Conservation (phyloP, 75 land plant genomes). For the Pinus tabuliformis region DNA sequence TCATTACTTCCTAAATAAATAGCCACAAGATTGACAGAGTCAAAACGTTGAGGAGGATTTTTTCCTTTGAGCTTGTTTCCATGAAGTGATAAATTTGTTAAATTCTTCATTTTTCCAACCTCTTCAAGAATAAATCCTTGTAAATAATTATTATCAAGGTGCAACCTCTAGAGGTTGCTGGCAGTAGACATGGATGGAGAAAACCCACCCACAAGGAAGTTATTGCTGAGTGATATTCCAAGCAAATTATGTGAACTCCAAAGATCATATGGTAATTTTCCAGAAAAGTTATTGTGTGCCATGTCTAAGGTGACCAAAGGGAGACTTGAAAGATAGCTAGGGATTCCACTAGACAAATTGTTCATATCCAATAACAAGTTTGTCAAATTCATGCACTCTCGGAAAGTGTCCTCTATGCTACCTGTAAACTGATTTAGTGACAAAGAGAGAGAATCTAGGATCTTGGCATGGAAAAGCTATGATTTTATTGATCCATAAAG, state of each 20-base stretch:
- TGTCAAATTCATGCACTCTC: slow-evolving; percentile 36
- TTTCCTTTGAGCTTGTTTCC: slow-evolving; percentile 50
- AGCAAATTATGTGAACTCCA: slow-evolving; percentile 52
- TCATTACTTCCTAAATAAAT: slow-evolving; percentile 64
- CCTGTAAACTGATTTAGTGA: slow-evolving; percentile 46
- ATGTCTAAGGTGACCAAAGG: slow-evolving; percentile 61
- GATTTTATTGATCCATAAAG: slow-evolving; percentile 47
- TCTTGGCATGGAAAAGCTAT: slow-evolving; percentile 38
- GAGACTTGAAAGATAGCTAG: slow-evolving; percentile 54
- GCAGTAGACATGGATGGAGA: slow-evolving; percentile 29
- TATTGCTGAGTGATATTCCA: slow-evolving; percentile 41
- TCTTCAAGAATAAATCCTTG: slow-evolving; percentile 46
- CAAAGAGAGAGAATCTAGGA: slow-evolving; percentile 19
- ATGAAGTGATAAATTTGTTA: slow-evolving; percentile 43
- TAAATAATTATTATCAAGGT: slow-evolving; percentile 44
- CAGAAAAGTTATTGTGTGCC: slow-evolving; percentile 55
- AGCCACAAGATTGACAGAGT: slow-evolving; percentile 44
- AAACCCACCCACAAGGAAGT: slow-evolving; percentile 43
- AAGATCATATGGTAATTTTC: slow-evolving; percentile 44
- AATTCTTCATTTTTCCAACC: slow-evolving; percentile 38
- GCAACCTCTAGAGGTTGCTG: slow-evolving; percentile 28
- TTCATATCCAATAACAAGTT: slow-evolving; percentile 50
- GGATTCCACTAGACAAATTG: slow-evolving; percentile 46
- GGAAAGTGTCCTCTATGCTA: slow-evolving; percentile 34
- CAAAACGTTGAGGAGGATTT: slow-evolving; percentile 59